A percentile compares a stretch with the other conserved stretches of the same genome.
Conservation (phyloP, 1,284 basidiomycete genomes). For the Phellinidium pouzarii region DNA sequence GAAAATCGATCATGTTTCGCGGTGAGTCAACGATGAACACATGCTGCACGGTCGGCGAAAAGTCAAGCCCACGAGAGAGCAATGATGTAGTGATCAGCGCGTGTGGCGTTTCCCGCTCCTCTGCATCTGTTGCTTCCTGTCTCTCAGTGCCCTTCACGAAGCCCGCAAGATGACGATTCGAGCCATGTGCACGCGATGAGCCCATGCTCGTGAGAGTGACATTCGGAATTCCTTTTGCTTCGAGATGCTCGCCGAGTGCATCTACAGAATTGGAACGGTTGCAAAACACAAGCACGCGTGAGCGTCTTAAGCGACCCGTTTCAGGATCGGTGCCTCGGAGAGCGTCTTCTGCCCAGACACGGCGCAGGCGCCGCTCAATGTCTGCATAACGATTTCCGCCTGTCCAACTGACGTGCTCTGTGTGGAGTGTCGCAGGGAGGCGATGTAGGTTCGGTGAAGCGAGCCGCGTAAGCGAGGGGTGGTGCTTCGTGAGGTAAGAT, state of each 20-base stretch:
- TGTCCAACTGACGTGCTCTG: constrained; percentile 68
- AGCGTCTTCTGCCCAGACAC: constrained; percentile 71
- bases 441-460: constrained; percentile 75
- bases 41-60: constrained; percentile 65
- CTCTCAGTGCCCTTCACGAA: constrained; percentile 45
- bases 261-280: constrained; percentile 68
- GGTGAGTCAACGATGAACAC: constrained; percentile 84
- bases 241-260: constrained; percentile 50
- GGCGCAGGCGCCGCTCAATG: constrained; percentile 64
- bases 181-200: constrained; percentile 52
- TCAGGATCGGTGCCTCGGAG: constrained; percentile 20
- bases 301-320: constrained; percentile 27
- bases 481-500: constrained; percentile 52
- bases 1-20: constrained; percentile 81
- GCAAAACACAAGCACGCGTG: constrained; percentile 75
- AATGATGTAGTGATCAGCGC: constrained; percentile 86
- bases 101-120: constrained; percentile 42
- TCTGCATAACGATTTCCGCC: constrained; percentile 76
- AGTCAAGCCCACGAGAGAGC: constrained; percentile 87
- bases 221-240: constrained; percentile 53
- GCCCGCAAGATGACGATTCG: constrained; percentile 65
- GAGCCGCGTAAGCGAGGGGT: constrained; percentile 58
- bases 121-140: constrained; percentile 22
- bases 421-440: constrained; percentile 62
- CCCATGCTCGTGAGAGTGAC: constrained; percentile 57